phyloP scores from a whole-genome alignment of 805 yeast genomes.

The Candida ortonii region DNA sequence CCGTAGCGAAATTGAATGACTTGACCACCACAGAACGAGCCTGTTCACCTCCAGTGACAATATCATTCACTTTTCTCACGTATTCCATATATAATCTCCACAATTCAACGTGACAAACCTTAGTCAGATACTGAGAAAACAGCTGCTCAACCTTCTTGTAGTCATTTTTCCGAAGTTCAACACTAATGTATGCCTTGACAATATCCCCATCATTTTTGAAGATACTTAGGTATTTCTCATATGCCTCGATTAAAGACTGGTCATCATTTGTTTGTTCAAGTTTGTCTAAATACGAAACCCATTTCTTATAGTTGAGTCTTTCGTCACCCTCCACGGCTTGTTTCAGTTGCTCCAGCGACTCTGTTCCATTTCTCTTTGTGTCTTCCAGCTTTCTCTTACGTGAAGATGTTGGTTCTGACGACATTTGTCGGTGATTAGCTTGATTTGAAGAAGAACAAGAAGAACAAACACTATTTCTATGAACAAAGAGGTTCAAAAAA shows the following conservation, averaged over 20 bases:
- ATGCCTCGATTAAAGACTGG: constrained; percentile 56
- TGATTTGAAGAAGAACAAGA: too few relatives aligned
- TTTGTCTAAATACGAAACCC: constrained; percentile 53
- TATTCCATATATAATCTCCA: constrained; percentile 79
- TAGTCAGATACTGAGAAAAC: constrained; percentile 61
- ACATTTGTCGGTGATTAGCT: too few relatives aligned
- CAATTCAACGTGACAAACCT: constrained; percentile 60
- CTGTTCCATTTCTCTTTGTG: constrained; percentile 3
- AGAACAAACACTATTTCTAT: too few relatives aligned
- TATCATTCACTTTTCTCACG: constrained; percentile 66
- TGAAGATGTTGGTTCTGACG: constrained; percentile 6
- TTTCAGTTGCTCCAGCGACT: constrained; percentile 53
- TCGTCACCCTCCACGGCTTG: constrained; percentile 47
- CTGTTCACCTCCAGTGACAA: constrained; percentile 78
- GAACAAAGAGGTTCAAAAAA: too few relatives aligned
- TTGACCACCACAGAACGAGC: constrained; percentile 70
- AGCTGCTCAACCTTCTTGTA: constrained; percentile 60
- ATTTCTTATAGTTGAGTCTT: constrained; percentile 52
- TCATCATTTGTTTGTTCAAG: constrained; percentile 52
- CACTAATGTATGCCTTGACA: constrained; percentile 74
- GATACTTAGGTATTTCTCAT: constrained; percentile 55
- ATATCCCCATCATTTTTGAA: constrained; percentile 68
- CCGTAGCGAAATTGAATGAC: constrained; percentile 81
- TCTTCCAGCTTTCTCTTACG: constrained; percentile 12
- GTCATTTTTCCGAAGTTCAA: constrained; percentile 63